Conservation (phyloP, 345 rosid species). For the Aurinia saxatilis region DNA sequence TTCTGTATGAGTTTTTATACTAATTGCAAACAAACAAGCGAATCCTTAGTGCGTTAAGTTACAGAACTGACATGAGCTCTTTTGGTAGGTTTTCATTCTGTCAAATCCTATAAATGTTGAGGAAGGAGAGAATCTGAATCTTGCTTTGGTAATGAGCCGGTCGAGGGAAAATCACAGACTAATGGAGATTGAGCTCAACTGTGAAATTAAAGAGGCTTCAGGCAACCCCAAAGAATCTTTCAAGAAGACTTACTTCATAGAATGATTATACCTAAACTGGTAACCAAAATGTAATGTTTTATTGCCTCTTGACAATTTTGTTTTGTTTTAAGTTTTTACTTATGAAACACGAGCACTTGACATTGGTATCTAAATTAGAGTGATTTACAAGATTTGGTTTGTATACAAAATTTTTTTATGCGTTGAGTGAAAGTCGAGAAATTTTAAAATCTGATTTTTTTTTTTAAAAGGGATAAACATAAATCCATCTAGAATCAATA, state of each 20-base stretch:
- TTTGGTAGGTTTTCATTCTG: constrained; percentile 54
- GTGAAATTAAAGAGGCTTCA: constrained; percentile 50
- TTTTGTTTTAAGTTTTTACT: background rate
- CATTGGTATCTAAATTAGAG: background rate
- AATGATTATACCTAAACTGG: constrained; percentile 40
- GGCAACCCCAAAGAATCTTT: constrained; percentile 45
- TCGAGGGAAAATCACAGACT: constrained; percentile 79
- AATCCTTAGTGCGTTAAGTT: too few relatives aligned
- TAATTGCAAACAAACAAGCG: too few relatives aligned
- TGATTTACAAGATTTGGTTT: background rate
- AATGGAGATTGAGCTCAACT: constrained; percentile 74
- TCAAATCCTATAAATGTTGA: constrained; percentile 38
- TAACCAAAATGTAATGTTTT: constrained; percentile 11
- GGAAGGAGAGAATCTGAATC: constrained; percentile 52
- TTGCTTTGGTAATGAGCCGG: constrained; percentile 72
- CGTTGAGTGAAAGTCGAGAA: too few relatives aligned
- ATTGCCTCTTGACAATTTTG: background rate
- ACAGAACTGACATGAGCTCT: too few relatives aligned
- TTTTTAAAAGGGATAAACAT: too few relatives aligned
- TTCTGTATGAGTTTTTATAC: too few relatives aligned
- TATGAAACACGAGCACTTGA: constrained; percentile 1
- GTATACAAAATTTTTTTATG: too few relatives aligned
- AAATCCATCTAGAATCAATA: too few relatives aligned
- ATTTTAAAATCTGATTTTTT: too few relatives aligned
- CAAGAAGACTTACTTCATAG: constrained; percentile 55